Conservation (phyloP, 2,329 filamentous ascomycete species). For the Parastagonospora avenae region DNA sequence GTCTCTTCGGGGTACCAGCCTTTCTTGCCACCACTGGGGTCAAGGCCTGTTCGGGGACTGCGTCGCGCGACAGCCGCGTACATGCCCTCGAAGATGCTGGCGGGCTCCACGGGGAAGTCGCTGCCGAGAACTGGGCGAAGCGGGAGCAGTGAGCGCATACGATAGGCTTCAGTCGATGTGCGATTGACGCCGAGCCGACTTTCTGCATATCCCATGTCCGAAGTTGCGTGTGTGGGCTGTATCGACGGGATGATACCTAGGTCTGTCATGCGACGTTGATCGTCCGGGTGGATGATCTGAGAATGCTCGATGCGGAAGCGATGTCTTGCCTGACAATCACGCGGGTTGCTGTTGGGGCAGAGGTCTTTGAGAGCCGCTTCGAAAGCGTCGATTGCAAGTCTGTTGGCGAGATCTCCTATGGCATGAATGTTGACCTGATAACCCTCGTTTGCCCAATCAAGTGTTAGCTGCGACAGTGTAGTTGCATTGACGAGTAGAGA, state of each 20-base stretch:
- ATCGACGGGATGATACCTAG: slow-evolving; percentile 70
- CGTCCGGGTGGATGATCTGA: slow-evolving; percentile 70
- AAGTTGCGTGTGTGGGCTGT: slow-evolving; percentile 74
- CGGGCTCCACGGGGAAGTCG: slow-evolving; percentile 74
- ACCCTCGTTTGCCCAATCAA: slow-evolving; percentile 63
- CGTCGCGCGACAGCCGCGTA: slow-evolving; percentile 70
- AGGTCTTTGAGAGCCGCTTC: slow-evolving; percentile 60
- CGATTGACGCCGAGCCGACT: slow-evolving; percentile 63
- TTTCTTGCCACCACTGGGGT: slow-evolving; percentile 51
- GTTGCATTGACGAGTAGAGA: slow-evolving; percentile 71
- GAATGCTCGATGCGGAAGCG: slow-evolving; percentile 73
- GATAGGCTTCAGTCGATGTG: slow-evolving; percentile 64
- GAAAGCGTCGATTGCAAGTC: slow-evolving; percentile 67
- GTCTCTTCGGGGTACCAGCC: slow-evolving; percentile 67
- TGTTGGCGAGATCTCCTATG: slow-evolving; percentile 72
- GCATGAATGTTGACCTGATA: slow-evolving; percentile 76
- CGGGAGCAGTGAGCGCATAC: slow-evolving; percentile 66
- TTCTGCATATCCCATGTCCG: slow-evolving; percentile 71
- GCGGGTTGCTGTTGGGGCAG: slow-evolving; percentile 52
- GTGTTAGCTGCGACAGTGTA: slow-evolving; percentile 59
- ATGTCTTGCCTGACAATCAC: slow-evolving; percentile 59
- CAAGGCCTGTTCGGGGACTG: slow-evolving; percentile 57
- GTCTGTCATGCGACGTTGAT: slow-evolving; percentile 64
- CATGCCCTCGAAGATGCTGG: slow-evolving; percentile 70
- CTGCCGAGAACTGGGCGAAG: slow-evolving; percentile 65